A percentile compares a stretch with the other conserved stretches of the same genome.
Conservation (phyloP, 805 yeast genomes). For the Cyberlindnera lachancei region DNA sequence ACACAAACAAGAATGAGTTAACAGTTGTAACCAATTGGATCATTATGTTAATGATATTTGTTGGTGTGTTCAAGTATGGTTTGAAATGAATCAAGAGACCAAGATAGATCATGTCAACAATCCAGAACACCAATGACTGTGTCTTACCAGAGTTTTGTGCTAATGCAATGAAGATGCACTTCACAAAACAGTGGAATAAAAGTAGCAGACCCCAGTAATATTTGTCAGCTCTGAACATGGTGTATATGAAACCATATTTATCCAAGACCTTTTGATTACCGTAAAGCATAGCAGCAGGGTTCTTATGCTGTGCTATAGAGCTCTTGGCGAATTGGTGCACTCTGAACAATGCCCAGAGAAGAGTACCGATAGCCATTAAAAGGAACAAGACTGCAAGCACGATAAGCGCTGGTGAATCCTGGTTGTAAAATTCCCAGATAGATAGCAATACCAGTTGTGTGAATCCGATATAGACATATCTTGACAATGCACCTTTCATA, state of each 20-base stretch:
- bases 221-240: conserved; percentile 74
- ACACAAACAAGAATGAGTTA: conserved; percentile 78
- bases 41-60: conserved; percentile 68
- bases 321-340: conserved; percentile 53
- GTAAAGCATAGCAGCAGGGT: conserved; percentile 83
- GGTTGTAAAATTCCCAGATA: conserved; percentile 77
- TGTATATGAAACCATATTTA: conserved; percentile 83
- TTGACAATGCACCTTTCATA: conserved; percentile 70
- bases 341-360: conserved; percentile 61
- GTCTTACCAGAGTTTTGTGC: conserved; percentile 78
- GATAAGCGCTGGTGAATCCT: conserved; percentile 84
- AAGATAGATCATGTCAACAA: conserved; percentile 67
- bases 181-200: conserved; percentile 52
- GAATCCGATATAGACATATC: conserved; percentile 79
- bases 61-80: conserved; percentile 79
- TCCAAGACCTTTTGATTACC: conserved; percentile 67
- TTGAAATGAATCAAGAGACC: conserved; percentile 50
- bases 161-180: conserved; percentile 67
- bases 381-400: conserved; percentile 72
- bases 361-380: conserved; percentile 48
- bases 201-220: conserved; percentile 79
- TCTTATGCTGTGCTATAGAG: conserved; percentile 55
- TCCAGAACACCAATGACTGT: conserved; percentile 69
- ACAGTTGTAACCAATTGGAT: conserved; percentile 66
- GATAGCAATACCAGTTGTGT: conserved; percentile 74